Base-by-base conservation (phyloP, 257 asterid genomes). In the Plantago elongata region DNA sequence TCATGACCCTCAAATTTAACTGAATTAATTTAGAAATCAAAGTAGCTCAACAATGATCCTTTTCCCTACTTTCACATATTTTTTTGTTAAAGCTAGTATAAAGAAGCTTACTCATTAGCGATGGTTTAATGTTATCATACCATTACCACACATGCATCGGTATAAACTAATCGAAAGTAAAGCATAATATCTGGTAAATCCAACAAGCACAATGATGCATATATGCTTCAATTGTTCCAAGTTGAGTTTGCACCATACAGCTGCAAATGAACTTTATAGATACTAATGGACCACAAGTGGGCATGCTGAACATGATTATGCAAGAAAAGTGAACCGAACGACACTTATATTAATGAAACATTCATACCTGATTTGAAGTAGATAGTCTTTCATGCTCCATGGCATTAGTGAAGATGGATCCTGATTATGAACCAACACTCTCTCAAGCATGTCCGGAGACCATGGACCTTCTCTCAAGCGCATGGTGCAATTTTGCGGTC, bases 371-470 rank as follows among this genome's bases (percentile, higher is more conserved):
- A 64, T 64, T 27, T 37, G 52, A 63, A 49, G 60, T 14, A 63
- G 45, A 63, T 56, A 58, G 34, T 54, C 70, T 57, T 45, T 66
- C 62, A 34, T 62, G 48, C 59, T 54, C 72, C 51, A 72, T 77
- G 80, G 81, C 76, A 10, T 63, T 69, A 62, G 55, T 65, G 13
- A 51, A 58, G 68, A 88, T 83, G 79, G 96, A 82, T 71, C 70
- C 78, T 7, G 84, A 78, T 60, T 63, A 50, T 50, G 74, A 77
- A 60, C 66, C 80, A 62, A 79, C 95, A 13, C 75, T 88, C 50
- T 88, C 98, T 10, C 85, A 77, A 69, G 96, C 98, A 57, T 95
- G 88, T 71, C 94, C 94, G n/a, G 98, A 90, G 84, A 85, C 95
- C 7, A 85, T 88, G 98, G 98, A 90, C 63, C 80, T 85, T 45